A percentile compares a stretch with the other conserved stretches of the same genome.
Evolutionary conservation across 345 rosid species (phyloP).

Genomic region (Eucalyptus caleyi): DNA sequence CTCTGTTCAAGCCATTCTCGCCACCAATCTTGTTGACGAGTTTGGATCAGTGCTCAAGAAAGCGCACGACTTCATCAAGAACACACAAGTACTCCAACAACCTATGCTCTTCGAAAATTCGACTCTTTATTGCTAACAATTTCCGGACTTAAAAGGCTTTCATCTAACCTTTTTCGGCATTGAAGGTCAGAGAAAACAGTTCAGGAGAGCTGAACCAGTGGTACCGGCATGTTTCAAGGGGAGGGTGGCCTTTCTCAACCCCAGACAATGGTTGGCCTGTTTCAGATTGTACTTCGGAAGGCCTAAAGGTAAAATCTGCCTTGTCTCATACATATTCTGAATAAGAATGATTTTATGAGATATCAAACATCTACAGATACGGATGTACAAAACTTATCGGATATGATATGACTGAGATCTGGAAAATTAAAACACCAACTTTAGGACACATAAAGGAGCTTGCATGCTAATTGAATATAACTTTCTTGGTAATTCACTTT

Average conservation of each 20-base stretch:
- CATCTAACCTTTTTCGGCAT: background rate
- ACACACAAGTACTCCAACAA: constrained; percentile 26
- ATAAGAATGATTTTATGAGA: background rate
- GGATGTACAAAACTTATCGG: background rate
- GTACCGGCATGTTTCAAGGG: constrained; percentile 47
- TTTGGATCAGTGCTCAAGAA: constrained; percentile 36
- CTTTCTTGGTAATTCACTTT: background rate
- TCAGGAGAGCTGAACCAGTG: constrained; percentile 11
- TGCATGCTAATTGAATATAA: background rate
- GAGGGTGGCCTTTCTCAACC: constrained; percentile 78
- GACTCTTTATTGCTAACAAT: background rate
- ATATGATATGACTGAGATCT: background rate
- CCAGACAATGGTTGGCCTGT: constrained; percentile 58
- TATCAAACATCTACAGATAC: background rate
- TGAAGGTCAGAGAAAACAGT: constrained; percentile 20
- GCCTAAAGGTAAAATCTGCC: constrained; percentile 24
- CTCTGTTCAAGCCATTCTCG: constrained; percentile 44
- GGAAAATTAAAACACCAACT: background rate
- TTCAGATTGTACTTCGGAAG: constrained; percentile 58
- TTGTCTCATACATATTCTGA: background rate
- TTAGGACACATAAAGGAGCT: background rate
- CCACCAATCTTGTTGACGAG: constrained; percentile 32
- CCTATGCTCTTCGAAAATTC: background rate
- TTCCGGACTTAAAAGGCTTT: background rate
- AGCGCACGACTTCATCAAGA: constrained; percentile 46